Evolutionary conservation across 2,329 filamentous ascomycete species (phyloP), one percentile per base, ranked within the genome.

Genomic region (Arthrobotrys megalospora): DNA sequence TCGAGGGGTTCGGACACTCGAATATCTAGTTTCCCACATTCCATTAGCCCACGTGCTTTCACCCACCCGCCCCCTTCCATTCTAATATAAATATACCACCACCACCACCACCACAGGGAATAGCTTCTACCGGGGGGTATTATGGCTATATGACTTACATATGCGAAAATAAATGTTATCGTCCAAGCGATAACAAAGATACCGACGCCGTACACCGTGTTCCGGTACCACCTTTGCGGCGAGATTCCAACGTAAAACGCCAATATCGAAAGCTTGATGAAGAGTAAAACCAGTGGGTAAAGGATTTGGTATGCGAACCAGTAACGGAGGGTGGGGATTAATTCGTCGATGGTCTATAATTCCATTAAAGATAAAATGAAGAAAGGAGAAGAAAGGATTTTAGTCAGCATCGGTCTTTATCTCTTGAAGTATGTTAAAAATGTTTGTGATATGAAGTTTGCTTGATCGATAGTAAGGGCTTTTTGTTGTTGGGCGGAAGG

Each of bases 171-270:
- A 73, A 84, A 82, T 36, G 81, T 80, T 6, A 81, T 66, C 24
- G 82, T 83, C 53, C 82, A 84, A n/a, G 80, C 79, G 6, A 81
- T 58, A 5, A 84, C 82, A 79, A 85, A 78, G 11, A 76, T 62
- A 2, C 80, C 67, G 62, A 83, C 83, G n/a, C 82, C 83, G 58
- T 85, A 85, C 6, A 83, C 77, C 19, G 81, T 71, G 10, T 76
- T 63, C 32, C 82, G 80, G 60, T 83, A 83, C 24, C 79, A 76
- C 45, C 53, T 76, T 1, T 80, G 76, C 14, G 80, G 80, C 19
- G 82, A 83, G 47, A 86, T 82, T n/a, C 85, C 84, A n/a, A 84
- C 82, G 75, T 86, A 86, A 80, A 86, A 86, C 45, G 83, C 82
- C 47, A 86, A 72, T 36, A 86, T 85, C 58, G 84, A 85, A 36